A percentile compares a stretch with the other conserved stretches of the same genome.
These are phyloP conservation scores for Cryptosporidium sp. DNA, from an alignment of 169 alveolate genomes.

Conservation along the genomic window DNA sequence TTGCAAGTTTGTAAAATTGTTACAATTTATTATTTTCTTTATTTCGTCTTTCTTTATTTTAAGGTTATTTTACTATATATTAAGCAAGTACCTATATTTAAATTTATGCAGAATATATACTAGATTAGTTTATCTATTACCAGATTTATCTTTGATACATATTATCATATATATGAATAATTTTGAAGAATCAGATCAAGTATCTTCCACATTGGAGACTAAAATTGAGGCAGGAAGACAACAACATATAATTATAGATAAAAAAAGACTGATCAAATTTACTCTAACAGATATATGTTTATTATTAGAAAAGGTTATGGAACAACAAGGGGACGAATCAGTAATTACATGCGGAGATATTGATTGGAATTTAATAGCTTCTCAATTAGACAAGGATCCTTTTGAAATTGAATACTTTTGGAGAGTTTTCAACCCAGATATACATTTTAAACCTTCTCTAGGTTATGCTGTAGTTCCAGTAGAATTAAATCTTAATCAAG, in stretches of 20 bases:
- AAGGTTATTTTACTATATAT: neutral
- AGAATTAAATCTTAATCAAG: conserved; percentile 17
- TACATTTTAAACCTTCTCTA: conserved; percentile 52
- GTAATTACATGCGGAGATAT: conserved; percentile 13
- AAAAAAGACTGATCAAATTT: conserved; percentile 25
- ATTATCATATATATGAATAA: neutral
- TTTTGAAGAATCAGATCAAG: neutral
- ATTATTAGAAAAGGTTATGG: conserved; percentile 32
- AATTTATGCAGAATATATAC: too few relatives aligned
- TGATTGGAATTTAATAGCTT: conserved; percentile 66
- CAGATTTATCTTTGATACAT: neutral
- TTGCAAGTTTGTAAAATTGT: neutral
- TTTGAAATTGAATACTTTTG: conserved; percentile 68
- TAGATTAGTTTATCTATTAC: neutral
- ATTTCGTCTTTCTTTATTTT: neutral
- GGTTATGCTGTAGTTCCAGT: conserved; percentile 61
- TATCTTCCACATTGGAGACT: neutral
- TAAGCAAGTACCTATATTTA: too few relatives aligned
- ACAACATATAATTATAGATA: conserved; percentile 17
- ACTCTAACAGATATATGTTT: conserved; percentile 46
- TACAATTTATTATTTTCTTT: too few relatives aligned
- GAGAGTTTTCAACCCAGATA: conserved; percentile 28
- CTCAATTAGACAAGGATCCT: conserved; percentile 32
- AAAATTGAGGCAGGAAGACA: conserved; percentile 34
- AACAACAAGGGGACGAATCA: conserved; percentile 69